Evolutionary conservation across 164 flowering plant genomes (phyloP).

Genomic region (Dillenia turbinata): DNA sequence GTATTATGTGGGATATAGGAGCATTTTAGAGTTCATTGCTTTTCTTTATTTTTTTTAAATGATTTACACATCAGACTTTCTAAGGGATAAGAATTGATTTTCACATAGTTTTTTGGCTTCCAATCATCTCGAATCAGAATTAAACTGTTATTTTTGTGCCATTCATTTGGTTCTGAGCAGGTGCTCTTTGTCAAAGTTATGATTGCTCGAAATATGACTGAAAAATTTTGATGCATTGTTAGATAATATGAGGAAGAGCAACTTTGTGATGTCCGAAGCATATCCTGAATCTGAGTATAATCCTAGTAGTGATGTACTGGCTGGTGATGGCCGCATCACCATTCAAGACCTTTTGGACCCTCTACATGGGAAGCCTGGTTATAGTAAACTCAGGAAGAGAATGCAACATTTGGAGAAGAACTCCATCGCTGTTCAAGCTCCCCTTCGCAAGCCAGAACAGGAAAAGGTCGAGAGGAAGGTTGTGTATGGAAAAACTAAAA

Average conservation of each 20-base stretch:
- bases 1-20: too few relatives aligned
- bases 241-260: conserved; percentile 54
- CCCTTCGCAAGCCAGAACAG: conserved; percentile 56
- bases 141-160: too few relatives aligned
- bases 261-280: conserved; percentile 45
- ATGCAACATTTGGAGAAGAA: conserved; percentile 44
- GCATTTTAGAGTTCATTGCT: too few relatives aligned
- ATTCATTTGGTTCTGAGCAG: too few relatives aligned
- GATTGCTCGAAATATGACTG: too few relatives aligned
- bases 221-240: background rate
- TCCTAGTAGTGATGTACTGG: conserved; percentile 58
- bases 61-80: too few relatives aligned
- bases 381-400: conserved; percentile 55
- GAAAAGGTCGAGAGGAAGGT: conserved; percentile 64
- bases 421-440: conserved; percentile 50
- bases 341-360: conserved; percentile 72
- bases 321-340: conserved; percentile 50
- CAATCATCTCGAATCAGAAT: too few relatives aligned
- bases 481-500: conserved; percentile 55
- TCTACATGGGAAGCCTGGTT: conserved; percentile 55
- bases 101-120: too few relatives aligned
- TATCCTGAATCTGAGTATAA: conserved; percentile 74
- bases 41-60: too few relatives aligned
- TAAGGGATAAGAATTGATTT: too few relatives aligned
- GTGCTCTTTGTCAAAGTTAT: too few relatives aligned